These are phyloP conservation scores for Pulveroboletus ravenelii DNA, from an alignment of 768 basidiomycete species.

Conservation along the genomic window DNA sequence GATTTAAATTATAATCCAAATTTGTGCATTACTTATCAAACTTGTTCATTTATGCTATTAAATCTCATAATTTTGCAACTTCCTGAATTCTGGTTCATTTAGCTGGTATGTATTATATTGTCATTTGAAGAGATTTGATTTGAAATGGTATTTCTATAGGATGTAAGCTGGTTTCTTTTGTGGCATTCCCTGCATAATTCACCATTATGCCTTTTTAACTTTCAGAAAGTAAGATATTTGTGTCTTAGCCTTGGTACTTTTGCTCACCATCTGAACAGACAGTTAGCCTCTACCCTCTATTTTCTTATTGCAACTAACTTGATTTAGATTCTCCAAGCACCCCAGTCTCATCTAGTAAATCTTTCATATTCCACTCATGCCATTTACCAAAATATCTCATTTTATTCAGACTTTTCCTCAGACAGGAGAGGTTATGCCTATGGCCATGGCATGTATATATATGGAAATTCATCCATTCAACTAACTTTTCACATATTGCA, in stretches of 20 bases:
- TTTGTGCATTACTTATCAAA: too few relatives aligned
- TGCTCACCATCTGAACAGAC: neutral
- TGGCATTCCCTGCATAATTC: neutral
- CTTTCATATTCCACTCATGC: too few relatives aligned
- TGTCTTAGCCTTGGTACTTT: neutral
- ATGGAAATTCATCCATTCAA: neutral
- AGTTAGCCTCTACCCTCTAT: neutral
- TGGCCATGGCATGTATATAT: neutral
- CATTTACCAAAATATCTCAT: too few relatives aligned
- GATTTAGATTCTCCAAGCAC: neutral
- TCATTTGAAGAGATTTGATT: too few relatives aligned
- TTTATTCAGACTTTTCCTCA: neutral
- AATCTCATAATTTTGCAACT: neutral
- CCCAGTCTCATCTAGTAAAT: neutral
- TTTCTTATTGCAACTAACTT: neutral
- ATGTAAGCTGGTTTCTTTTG: too few relatives aligned
- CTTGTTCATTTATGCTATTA: too few relatives aligned
- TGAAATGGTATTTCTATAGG: too few relatives aligned
- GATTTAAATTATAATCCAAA: too few relatives aligned
- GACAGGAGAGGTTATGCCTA: accelerated
- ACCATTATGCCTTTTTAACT: too few relatives aligned
- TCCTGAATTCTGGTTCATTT: too few relatives aligned
- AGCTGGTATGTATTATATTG: too few relatives aligned
- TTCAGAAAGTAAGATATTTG: neutral
- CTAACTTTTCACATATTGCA: neutral